phyloP scores from a whole-genome alignment of 331 rosid genomes.

The Quercus tomentella region DNA sequence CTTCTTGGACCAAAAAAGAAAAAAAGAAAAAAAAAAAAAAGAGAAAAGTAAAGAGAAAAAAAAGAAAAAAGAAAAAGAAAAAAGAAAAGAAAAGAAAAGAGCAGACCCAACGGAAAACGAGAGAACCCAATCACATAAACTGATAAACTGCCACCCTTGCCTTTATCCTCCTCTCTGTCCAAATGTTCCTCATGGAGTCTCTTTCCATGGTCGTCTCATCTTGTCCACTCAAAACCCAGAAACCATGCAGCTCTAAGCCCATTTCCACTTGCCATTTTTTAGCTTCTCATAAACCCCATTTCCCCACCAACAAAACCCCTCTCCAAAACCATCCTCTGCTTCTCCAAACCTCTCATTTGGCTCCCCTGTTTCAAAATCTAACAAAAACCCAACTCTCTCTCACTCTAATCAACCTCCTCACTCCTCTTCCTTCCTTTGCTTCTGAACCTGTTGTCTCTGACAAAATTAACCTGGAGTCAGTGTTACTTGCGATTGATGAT shows the following conservation, averaged over 20 bases:
- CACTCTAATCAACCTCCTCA: slow-evolving; percentile 31
- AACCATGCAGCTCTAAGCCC: slow-evolving; percentile 14
- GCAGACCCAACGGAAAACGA: no score
- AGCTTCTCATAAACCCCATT: slow-evolving; percentile 4
- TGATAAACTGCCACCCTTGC: neutral
- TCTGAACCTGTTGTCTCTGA: slow-evolving; percentile 44
- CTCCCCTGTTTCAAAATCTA: slow-evolving; percentile 11
- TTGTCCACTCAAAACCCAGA: slow-evolving; percentile 54
- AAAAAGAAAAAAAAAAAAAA: no score
- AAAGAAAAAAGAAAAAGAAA: fast-evolving
- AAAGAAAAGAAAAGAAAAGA: fast-evolving
- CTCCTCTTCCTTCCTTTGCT: slow-evolving; percentile 55
- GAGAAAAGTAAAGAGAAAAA: no score
- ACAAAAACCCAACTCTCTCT: slow-evolving; percentile 24
- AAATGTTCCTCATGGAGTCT: slow-evolving; percentile 50
- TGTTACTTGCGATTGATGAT: slow-evolving; percentile 58
- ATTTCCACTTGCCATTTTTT: neutral
- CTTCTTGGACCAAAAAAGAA: no score
- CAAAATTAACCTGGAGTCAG: slow-evolving; percentile 60
- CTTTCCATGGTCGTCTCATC: slow-evolving; percentile 47
- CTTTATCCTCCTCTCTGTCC: slow-evolving; percentile 18
- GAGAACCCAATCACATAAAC: no score
- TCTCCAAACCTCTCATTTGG: neutral
- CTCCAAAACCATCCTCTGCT: slow-evolving; percentile 19
- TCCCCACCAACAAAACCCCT: slow-evolving; percentile 8